Base-by-base conservation (phyloP, 192 early-diverging fungal genomes). In the Coemansia guatemalensis region DNA sequence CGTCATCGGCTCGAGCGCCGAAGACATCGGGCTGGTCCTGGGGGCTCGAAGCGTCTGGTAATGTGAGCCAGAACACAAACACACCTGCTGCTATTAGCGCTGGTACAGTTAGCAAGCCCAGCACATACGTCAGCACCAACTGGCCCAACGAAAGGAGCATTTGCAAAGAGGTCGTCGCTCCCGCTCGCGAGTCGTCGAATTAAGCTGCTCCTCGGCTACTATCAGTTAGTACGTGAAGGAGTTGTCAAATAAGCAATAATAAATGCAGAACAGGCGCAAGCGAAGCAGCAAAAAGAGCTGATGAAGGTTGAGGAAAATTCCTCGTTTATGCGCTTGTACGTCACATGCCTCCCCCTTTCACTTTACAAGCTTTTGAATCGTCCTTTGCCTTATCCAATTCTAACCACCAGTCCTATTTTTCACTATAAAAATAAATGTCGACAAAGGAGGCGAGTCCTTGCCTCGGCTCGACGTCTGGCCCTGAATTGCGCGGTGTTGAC, bases 51-150 rank as follows among this genome's bases (percentile, higher is more conserved):
- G 67, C 60, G 26, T 69, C 67, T 3, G 60, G 60, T 26, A 53
- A 56, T 8, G 56, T 55, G 54, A 61, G 58, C 76, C 71, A 74
- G 53, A 80, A 57, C 44, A 65, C 48, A 24, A 55, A 47, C 18
- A 70, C 56, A 3, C 59, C 72, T 5, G 55, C 62, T 21, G 62
- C 57, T 3, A 74, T 47, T 17, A 69, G 58, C 18, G 48, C 67
- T 1, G 77, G 77, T 35, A 80, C 63, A 1, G 77, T 80, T 52
- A 74, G 50, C 29, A 80, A 49, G 57, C 77, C 77, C 48, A 80
- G 59, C 18, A 68, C 47, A 68, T 80, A 80, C 26, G 68, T 63
- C 63, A 71, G 61, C 65, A 71, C 26, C 59, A 68, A 53, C 35
- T 60, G 64, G 48, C 60, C 57, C 53, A 69, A 30, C 25, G 60